Conservation (phyloP, 192 early-diverging fungal genomes). For the Pilaira anomala region DNA sequence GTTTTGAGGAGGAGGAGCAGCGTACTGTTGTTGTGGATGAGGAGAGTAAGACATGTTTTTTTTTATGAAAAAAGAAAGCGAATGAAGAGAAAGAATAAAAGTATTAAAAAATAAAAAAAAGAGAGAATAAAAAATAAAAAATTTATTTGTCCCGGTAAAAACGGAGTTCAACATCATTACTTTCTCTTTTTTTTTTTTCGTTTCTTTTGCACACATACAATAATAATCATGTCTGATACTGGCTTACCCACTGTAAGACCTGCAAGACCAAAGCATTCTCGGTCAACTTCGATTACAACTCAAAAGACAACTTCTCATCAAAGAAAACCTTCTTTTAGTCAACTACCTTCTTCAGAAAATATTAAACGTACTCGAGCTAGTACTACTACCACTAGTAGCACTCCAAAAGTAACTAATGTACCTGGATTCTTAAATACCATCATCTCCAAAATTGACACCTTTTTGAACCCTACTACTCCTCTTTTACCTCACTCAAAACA, state of each 20-base stretch:
- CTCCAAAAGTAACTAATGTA: not conserved
- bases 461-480: constrained; percentile 22
- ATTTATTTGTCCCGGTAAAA: too few species aligned
- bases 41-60: not conserved
- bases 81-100: too few species aligned
- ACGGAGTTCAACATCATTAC: too few species aligned
- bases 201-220: too few species aligned
- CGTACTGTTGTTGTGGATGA: constrained; percentile 19
- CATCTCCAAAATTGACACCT: constrained; percentile 1
- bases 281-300: constrained; percentile 27
- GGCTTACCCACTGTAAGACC: constrained; percentile 5
- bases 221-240: constrained; percentile 16
- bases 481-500: constrained; percentile 31
- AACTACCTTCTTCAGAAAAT: not conserved
- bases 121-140: too few species aligned
- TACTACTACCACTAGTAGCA: not conserved
- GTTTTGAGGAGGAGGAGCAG: constrained; percentile 22
- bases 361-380: not conserved
- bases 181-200: too few species aligned
- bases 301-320: constrained; percentile 23
- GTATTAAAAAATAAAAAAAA: too few species aligned
- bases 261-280: constrained; percentile 21
- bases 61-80: too few species aligned
- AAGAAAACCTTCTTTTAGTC: constrained; percentile 22
- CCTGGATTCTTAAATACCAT: not conserved